phyloP scores from a whole-genome alignment of 2,329 filamentous ascomycete genomes.

The Kalmusia sp. region DNA sequence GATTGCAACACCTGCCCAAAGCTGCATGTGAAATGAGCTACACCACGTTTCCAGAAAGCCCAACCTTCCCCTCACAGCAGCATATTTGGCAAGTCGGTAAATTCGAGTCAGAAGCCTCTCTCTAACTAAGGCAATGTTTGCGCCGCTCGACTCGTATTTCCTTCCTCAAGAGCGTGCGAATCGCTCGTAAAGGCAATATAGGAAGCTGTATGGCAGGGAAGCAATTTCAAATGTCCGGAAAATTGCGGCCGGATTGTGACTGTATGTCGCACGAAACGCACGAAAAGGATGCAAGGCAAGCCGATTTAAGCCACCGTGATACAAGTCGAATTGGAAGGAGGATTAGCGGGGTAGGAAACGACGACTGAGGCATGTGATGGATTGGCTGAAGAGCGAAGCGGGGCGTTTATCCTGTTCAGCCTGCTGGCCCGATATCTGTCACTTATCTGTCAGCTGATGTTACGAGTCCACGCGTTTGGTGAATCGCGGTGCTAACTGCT shows the following conservation, averaged over 20 bases:
- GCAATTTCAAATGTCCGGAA: background rate
- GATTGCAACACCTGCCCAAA: background rate
- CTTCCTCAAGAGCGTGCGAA: too few relatives aligned
- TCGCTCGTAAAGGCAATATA: background rate
- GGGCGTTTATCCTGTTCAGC: background rate
- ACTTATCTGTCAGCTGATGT: background rate
- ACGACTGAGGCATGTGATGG: too few relatives aligned
- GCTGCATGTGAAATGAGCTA: background rate
- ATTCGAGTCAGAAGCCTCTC: too few relatives aligned
- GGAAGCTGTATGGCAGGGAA: background rate
- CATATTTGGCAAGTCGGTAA: background rate
- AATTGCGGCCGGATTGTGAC: background rate
- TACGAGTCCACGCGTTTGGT: background rate
- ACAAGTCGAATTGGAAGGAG: background rate
- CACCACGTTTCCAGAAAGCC: background rate
- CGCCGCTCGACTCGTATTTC: background rate
- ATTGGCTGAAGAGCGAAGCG: background rate
- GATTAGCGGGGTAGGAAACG: background rate
- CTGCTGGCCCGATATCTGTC: background rate
- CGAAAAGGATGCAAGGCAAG: background rate
- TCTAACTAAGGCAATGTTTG: background rate
- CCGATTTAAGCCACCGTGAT: background rate
- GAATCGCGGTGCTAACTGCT: too few relatives aligned
- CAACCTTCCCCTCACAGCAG: background rate
- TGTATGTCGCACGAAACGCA: background rate